A percentile compares a stretch with the other conserved stretches of the same genome.
phyloP scores from a whole-genome alignment of 148 eudicot genomes.

The Rhododendron ferrugineum region DNA sequence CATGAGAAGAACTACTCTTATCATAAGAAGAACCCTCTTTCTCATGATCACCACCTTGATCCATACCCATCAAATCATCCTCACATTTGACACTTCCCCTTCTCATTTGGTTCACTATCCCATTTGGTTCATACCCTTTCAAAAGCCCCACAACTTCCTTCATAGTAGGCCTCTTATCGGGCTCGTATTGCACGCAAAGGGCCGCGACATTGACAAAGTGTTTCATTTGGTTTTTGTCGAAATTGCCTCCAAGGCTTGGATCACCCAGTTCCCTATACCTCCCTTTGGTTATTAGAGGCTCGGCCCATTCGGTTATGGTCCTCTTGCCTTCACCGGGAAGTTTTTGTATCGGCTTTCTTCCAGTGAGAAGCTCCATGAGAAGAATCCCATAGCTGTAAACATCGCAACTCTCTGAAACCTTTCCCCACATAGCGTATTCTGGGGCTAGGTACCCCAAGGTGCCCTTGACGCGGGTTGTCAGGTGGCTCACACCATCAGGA shows the following conservation, averaged over 20 bases:
- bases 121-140: constrained; percentile 26
- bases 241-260: constrained; percentile 37
- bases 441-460: constrained; percentile 50
- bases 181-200: constrained; percentile 37
- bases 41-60: constrained; percentile 24
- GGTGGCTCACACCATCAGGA: constrained; percentile 48
- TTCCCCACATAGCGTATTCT: constrained; percentile 57
- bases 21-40: constrained; percentile 14
- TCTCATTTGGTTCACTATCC: constrained; percentile 12
- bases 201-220: constrained; percentile 29
- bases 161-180: constrained; percentile 48
- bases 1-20: constrained; percentile 20
- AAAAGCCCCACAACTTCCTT: constrained; percentile 36
- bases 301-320: constrained; percentile 56
- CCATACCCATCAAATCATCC: constrained; percentile 33
- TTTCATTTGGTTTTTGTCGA: constrained; percentile 29
- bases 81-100: constrained; percentile 28
- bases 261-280: constrained; percentile 38
- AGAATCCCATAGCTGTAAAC: constrained; percentile 52
- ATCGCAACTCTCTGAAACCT: constrained; percentile 50
- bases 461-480: constrained; percentile 62
- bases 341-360: constrained; percentile 44
- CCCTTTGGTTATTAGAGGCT: constrained; percentile 30
- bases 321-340: constrained; percentile 33
- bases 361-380: constrained; percentile 36